A percentile compares a stretch with the other conserved stretches of the same genome.
Evolutionary conservation across 2,329 filamentous ascomycete genomes (phyloP).

Genomic region (Diaporthe destruens): DNA sequence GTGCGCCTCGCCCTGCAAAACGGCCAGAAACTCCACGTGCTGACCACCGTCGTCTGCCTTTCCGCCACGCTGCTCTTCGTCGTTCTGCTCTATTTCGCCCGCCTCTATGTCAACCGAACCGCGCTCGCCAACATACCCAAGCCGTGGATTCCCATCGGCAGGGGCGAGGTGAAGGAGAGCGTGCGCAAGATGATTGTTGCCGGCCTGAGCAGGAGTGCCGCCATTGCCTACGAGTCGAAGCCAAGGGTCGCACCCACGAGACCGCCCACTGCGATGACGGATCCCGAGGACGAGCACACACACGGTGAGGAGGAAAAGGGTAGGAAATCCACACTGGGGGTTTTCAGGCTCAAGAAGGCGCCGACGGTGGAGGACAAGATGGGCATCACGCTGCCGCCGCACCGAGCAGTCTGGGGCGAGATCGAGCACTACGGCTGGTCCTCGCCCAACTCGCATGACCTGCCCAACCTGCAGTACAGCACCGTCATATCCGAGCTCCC

Average conservation of each 20-base stretch:
- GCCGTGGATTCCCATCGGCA: constrained; percentile 85
- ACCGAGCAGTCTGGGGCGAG: constrained; percentile 79
- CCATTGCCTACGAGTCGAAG: constrained; percentile 82
- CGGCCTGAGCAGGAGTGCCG: constrained; percentile 80
- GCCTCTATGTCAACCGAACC: constrained; percentile 88
- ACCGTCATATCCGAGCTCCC: constrained; percentile 87
- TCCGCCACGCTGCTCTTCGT: constrained; percentile 78
- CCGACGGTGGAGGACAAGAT: constrained; percentile 54
- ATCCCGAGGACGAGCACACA: constrained; percentile 33
- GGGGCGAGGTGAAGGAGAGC: constrained; percentile 81
- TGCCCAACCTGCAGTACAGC: constrained; percentile 85
- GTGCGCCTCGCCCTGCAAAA: constrained; percentile 81
- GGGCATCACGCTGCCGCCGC: constrained; percentile 61
- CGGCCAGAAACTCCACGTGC: constrained; percentile 80
- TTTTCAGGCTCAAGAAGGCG: constrained; percentile 52
- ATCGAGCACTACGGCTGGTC: constrained; percentile 92
- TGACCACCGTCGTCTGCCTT: constrained; percentile 83
- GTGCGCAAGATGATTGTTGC: constrained; percentile 82
- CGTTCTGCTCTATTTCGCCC: constrained; percentile 80
- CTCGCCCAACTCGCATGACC: constrained; percentile 79
- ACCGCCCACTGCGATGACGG: constrained; percentile 42
- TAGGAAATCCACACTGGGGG: constrained; percentile 43
- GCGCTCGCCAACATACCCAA: constrained; percentile 88
- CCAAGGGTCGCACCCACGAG: constrained; percentile 67
- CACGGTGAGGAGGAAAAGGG: constrained; percentile 21